phyloP scores from a whole-genome alignment of 768 basidiomycete genomes.

The Termitomyces sp. region DNA sequence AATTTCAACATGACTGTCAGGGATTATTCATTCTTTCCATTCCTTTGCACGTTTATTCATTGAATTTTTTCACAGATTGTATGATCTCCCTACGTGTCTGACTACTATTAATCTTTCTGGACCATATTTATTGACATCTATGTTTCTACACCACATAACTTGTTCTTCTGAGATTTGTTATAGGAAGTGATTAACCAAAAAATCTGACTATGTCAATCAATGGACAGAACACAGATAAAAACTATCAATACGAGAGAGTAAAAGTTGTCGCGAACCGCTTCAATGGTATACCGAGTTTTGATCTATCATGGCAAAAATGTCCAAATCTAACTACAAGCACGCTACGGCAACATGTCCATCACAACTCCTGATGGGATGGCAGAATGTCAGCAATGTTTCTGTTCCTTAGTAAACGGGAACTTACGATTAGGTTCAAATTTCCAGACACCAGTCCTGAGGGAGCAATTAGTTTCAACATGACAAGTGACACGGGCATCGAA shows the following conservation, averaged over 20 bases:
- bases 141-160: background rate
- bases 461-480: background rate
- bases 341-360: conserved; percentile 5
- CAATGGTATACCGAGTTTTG: conserved; percentile 8
- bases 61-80: background rate
- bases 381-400: background rate
- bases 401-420: conserved; percentile 10
- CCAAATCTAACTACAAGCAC: conserved; percentile 6
- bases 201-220: conserved; percentile 6
- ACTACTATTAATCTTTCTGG: background rate
- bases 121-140: background rate
- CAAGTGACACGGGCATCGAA: background rate
- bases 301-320: conserved; percentile 10
- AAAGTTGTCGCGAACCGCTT: background rate
- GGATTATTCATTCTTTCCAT: background rate
- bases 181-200: background rate
- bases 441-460: conserved; percentile 66
- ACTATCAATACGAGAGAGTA: conserved; percentile 1
- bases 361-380: conserved; percentile 22
- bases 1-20: conserved; percentile 69
- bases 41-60: background rate
- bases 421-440: conserved; percentile 76
- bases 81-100: background rate
- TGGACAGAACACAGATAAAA: conserved; percentile 1
- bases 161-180: background rate